Evolutionary conservation across 306 rosid genomes (phyloP).

Genomic region (Carpinus fangiana): DNA sequence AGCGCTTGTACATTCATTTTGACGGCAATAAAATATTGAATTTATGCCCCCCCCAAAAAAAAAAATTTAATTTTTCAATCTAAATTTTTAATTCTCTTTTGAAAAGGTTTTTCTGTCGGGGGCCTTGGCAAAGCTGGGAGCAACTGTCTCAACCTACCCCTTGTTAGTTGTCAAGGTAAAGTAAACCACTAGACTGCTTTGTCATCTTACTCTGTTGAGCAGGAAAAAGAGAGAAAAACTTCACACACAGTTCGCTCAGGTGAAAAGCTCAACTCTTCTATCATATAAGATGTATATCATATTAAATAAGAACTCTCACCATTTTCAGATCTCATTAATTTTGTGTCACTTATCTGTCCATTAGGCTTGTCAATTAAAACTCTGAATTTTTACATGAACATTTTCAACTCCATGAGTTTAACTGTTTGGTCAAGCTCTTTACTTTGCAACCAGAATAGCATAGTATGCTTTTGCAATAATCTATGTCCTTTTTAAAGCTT

Average conservation of each 20-base stretch:
- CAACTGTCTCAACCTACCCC: constrained; percentile 76
- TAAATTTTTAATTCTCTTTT: constrained; percentile 27
- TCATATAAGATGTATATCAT: background rate
- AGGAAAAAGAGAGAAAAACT: background rate
- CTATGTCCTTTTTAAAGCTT: background rate
- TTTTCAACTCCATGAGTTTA: background rate
- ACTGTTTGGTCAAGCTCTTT: background rate
- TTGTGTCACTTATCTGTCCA: background rate
- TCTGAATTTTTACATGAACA: background rate
- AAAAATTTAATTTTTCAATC: background rate
- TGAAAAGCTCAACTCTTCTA: background rate
- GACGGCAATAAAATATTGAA: background rate
- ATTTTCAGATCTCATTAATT: background rate
- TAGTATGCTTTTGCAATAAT: background rate
- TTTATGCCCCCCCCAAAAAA: background rate
- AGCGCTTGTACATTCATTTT: background rate
- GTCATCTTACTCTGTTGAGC: background rate
- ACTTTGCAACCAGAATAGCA: background rate
- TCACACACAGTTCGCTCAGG: background rate
- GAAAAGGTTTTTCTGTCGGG: constrained; percentile 67
- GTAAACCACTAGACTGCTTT: constrained; percentile 8
- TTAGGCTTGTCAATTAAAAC: background rate
- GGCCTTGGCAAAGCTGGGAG: constrained; percentile 90
- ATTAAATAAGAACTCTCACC: background rate
- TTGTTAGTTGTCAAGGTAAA: constrained; percentile 83